Percentiles rank a stretch among this genome's conserved stretches.
Conservation (phyloP, 1,139 yeast genomes). For the Saccharomyces hybrid region DNA sequence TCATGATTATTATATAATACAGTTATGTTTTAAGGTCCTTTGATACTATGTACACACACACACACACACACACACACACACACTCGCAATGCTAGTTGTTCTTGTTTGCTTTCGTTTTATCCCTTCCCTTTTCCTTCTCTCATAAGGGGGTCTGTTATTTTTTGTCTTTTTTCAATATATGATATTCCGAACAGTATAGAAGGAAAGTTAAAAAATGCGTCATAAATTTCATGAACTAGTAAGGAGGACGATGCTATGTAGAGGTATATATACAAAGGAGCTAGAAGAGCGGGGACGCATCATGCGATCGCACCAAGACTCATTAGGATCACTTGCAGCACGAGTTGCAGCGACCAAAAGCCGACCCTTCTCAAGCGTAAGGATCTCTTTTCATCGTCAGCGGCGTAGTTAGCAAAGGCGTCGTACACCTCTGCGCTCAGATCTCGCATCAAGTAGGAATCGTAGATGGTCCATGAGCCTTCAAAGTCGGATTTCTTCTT, state of each 20-base stretch:
- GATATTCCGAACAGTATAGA: neutral
- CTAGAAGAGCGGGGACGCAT: neutral
- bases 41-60: neutral
- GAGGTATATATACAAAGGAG: neutral
- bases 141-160: neutral
- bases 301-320: conserved; percentile 60
- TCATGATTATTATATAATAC: neutral
- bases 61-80: neutral
- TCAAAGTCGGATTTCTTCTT: conserved; percentile 76
- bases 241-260: neutral
- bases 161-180: neutral
- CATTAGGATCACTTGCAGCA: conserved; percentile 72
- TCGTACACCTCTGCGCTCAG: conserved; percentile 84
- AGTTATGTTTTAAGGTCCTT: neutral
- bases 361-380: conserved; percentile 76
- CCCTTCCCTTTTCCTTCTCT: neutral
- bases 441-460: conserved; percentile 85
- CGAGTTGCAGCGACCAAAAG: conserved; percentile 84
- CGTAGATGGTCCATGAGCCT: conserved; percentile 95
- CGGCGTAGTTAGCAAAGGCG: conserved; percentile 80
- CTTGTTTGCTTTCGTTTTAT: neutral
- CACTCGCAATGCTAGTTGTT: neutral
- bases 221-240: neutral
- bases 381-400: conserved; percentile 72
- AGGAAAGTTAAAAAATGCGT: neutral